A percentile compares a stretch with the other conserved stretches of the same genome.
Conservation (phyloP, 768 basidiomycete genomes). For the Mycena rebaudengoi region DNA sequence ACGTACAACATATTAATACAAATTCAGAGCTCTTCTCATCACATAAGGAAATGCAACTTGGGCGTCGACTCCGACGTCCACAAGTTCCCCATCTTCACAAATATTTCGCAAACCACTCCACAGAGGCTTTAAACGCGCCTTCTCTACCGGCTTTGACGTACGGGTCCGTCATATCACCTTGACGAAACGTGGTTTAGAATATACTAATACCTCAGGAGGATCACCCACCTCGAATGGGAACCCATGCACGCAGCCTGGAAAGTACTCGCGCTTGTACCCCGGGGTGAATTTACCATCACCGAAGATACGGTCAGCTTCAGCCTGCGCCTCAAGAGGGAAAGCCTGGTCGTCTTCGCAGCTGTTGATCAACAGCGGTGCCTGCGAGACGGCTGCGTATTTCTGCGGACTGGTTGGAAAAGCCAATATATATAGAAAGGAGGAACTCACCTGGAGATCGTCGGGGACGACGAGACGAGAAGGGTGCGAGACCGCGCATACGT, state of each 20-base stretch:
- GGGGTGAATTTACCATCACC: constrained; percentile 1
- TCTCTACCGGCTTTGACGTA: constrained; percentile 3
- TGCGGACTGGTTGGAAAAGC: neutral
- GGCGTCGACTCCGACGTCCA: no score
- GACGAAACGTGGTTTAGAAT: no score
- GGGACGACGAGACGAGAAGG: constrained; percentile 46
- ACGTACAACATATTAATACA: no score
- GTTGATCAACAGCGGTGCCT: constrained; percentile 9
- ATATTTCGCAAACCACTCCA: constrained; percentile 8
- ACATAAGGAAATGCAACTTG: no score
- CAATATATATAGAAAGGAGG: constrained; percentile 27
- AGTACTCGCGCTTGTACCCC: neutral
- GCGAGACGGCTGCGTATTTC: neutral
- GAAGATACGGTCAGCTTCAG: constrained; percentile 1
- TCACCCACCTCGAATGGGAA: constrained; percentile 25
- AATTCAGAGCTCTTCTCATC: no score
- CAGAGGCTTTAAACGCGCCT: neutral
- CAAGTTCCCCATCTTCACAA: neutral
- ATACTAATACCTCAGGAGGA: no score
- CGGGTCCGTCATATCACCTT: constrained; percentile 1
- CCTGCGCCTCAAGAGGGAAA: constrained; percentile 4
- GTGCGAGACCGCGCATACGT: constrained; percentile 42
- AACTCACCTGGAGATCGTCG: constrained; percentile 37
- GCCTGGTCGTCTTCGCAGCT: neutral
- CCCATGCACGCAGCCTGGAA: neutral